Conservation (phyloP, 1,284 basidiomycete genomes). For the Ganoderma resinaceum region DNA sequence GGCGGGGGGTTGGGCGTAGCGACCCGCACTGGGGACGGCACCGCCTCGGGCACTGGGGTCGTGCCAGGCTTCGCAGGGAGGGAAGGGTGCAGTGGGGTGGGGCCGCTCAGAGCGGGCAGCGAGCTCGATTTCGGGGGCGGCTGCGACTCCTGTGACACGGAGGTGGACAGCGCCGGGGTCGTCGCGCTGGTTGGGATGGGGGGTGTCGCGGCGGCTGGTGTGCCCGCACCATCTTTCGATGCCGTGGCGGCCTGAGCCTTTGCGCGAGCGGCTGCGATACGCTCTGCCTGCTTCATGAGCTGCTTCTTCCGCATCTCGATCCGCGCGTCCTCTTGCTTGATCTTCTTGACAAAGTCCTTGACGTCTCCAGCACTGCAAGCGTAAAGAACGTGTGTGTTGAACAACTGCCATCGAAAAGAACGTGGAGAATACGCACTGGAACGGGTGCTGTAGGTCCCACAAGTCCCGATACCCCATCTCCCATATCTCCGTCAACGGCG, state of each 20-base stretch:
- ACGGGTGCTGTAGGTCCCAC: slow-evolving; percentile 65
- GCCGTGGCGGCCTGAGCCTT: slow-evolving; percentile 40
- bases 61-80: slow-evolving; percentile 60
- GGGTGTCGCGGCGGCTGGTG: slow-evolving; percentile 32
- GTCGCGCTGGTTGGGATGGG: slow-evolving; percentile 28
- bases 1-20: slow-evolving; percentile 39
- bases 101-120: slow-evolving; percentile 28
- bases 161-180: slow-evolving; percentile 22
- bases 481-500: slow-evolving; percentile 80
- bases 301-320: slow-evolving; percentile 67
- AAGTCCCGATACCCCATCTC: slow-evolving; percentile 75
- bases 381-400: no score
- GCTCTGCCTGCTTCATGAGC: slow-evolving; percentile 56
- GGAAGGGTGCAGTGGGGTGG: slow-evolving; percentile 66
- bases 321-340: slow-evolving; percentile 68
- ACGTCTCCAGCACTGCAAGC: slow-evolving; percentile 66
- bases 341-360: slow-evolving; percentile 73
- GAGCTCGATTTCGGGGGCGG: slow-evolving; percentile 22
- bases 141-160: slow-evolving; percentile 22
- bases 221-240: slow-evolving; percentile 27
- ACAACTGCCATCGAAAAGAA: not conserved
- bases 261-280: slow-evolving; percentile 51
- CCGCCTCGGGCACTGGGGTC: slow-evolving; percentile 33
- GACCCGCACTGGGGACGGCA: slow-evolving; percentile 35
- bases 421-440: slow-evolving; percentile 59